phyloP scores from a whole-genome alignment of 2,329 filamentous ascomycete species.

The Talaromyces sp. region DNA sequence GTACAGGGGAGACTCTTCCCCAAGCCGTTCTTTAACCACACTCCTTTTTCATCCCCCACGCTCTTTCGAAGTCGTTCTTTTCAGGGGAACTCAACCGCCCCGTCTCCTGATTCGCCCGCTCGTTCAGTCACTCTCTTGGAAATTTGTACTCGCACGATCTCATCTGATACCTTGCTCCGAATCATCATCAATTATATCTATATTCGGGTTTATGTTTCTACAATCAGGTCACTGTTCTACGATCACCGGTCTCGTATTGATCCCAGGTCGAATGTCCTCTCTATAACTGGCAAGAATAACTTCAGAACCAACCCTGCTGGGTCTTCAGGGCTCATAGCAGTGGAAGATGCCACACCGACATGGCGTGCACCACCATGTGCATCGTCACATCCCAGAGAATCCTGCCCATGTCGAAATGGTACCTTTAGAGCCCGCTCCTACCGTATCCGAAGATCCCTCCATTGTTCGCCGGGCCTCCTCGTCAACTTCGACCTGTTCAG shows the following conservation, averaged over 20 bases:
- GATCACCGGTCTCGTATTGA: background rate
- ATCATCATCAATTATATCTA: background rate
- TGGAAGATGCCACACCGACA: constrained; percentile 27
- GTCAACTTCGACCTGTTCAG: constrained; percentile 22
- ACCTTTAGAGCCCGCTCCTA: constrained; percentile 25
- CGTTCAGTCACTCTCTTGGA: background rate
- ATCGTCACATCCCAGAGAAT: constrained; percentile 5
- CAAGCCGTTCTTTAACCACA: constrained; percentile 14
- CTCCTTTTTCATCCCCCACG: background rate
- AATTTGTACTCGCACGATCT: background rate
- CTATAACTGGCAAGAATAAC: background rate
- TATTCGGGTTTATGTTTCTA: background rate
- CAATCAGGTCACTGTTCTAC: background rate
- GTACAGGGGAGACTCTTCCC: background rate
- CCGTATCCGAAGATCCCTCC: constrained; percentile 26
- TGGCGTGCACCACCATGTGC: constrained; percentile 21
- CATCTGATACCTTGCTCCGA: background rate
- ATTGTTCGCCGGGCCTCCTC: constrained; percentile 21
- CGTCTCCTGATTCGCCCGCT: background rate
- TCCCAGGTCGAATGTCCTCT: background rate
- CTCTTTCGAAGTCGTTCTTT: background rate
- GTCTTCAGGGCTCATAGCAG: constrained; percentile 2
- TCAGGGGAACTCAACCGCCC: background rate
- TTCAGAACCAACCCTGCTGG: background rate
- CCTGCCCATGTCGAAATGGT: constrained; percentile 26